Conservation (phyloP, 2,329 filamentous ascomycete genomes). For the Exophiala sp. region DNA sequence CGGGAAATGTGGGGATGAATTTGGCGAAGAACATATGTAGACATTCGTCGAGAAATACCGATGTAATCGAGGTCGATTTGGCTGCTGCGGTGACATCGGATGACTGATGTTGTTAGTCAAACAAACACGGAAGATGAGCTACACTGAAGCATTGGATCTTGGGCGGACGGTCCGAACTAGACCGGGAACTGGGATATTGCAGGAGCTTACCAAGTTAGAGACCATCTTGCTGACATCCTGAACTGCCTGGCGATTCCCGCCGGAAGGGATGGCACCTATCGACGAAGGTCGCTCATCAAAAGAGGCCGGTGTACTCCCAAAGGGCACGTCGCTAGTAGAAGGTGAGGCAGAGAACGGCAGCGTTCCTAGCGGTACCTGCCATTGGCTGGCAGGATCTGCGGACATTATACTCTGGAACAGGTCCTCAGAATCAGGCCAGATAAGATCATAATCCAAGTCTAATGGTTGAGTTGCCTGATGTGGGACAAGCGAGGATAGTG, state of each 20-base stretch:
- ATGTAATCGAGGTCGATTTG: constrained; percentile 43
- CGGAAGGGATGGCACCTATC: constrained; percentile 39
- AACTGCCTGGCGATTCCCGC: constrained; percentile 44
- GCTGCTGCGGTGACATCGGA: constrained; percentile 45
- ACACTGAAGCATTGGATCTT: no score
- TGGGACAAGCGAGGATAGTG: not conserved
- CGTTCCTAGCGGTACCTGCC: constrained; percentile 43
- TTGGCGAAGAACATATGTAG: constrained; percentile 48
- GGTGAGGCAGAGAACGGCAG: constrained; percentile 38
- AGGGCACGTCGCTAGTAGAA: constrained; percentile 32
- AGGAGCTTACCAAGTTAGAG: constrained; percentile 37
- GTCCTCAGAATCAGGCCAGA: constrained; percentile 47
- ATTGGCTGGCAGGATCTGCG: constrained; percentile 37
- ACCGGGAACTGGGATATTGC: not conserved
- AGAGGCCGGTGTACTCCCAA: constrained; percentile 34
- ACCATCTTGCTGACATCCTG: constrained; percentile 46
- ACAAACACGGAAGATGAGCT: no score
- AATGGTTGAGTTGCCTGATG: constrained; percentile 23
- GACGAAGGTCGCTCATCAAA: constrained; percentile 38
- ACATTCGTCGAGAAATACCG: constrained; percentile 46
- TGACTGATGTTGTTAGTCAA: constrained; percentile 31
- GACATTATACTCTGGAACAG: constrained; percentile 45
- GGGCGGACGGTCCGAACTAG: not conserved
- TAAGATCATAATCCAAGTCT: constrained; percentile 41
- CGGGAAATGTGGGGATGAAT: constrained; percentile 46